Evolutionary conservation across 1,139 yeast species (phyloP).

Genomic region (Pichia sp.): DNA sequence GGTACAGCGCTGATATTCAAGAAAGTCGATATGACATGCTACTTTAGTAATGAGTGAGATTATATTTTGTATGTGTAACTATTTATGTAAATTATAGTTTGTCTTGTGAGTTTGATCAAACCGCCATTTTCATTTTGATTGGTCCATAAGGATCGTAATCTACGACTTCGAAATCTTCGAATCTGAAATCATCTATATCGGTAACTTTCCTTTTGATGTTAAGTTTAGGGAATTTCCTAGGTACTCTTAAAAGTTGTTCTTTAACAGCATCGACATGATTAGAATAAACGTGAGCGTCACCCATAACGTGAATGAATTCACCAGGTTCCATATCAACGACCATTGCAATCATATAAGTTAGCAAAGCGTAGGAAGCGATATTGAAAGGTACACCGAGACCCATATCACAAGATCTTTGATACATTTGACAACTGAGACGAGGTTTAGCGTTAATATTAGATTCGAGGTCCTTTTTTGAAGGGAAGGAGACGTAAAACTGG

Average conservation of each 20-base stretch:
- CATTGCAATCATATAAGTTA: constrained; percentile 92
- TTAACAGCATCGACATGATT: constrained; percentile 89
- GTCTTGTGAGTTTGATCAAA: constrained; percentile 24
- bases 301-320: constrained; percentile 89
- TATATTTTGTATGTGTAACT: not conserved
- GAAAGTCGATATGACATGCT: not conserved
- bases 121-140: constrained; percentile 83
- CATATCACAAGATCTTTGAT: constrained; percentile 99
- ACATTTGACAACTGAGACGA: constrained; percentile 74
- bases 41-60: not conserved
- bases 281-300: constrained; percentile 90
- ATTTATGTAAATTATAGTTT: not conserved
- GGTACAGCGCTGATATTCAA: not conserved
- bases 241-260: constrained; percentile 67
- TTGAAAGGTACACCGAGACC: constrained; percentile 98
- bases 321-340: constrained; percentile 93
- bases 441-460: constrained; percentile 37
- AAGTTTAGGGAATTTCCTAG: constrained; percentile 74
- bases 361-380: constrained; percentile 89
- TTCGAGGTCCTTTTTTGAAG: constrained; percentile 35
- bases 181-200: constrained; percentile 77
- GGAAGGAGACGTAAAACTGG: constrained; percentile 87
- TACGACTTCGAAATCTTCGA: constrained; percentile 74
- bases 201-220: constrained; percentile 58
- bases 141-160: constrained; percentile 76